phyloP scores from a whole-genome alignment of 768 basidiomycete species.

The Tremella mesenterica region DNA sequence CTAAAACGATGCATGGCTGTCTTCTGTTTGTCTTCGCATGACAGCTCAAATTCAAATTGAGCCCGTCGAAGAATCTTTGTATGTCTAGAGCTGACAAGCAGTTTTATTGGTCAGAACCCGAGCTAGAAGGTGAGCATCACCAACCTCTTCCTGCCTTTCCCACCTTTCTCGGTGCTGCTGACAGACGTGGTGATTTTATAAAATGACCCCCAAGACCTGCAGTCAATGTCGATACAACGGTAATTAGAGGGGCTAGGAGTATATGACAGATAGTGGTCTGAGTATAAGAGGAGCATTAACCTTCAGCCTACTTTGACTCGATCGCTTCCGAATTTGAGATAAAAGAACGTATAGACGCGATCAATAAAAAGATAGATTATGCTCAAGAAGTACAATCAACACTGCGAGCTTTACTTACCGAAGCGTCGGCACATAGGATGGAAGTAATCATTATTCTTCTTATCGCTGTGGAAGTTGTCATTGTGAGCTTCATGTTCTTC shows the following conservation, averaged over 20 bases:
- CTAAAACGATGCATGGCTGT: no score
- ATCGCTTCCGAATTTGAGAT: conserved; percentile 80
- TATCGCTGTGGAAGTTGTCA: conserved; percentile 89
- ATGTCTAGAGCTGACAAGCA: no score
- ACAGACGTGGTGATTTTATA: no score
- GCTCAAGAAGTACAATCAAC: conserved; percentile 70
- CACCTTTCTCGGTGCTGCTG: not conserved
- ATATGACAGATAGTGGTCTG: no score
- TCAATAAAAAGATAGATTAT: conserved; percentile 72
- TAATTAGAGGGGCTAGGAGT: no score
- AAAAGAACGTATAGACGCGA: conserved; percentile 63
- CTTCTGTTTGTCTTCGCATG: no score
- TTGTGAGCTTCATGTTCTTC: conserved; percentile 51
- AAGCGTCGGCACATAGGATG: conserved; percentile 84
- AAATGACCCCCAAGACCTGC: no score
- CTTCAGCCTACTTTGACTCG: conserved; percentile 67
- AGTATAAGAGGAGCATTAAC: no score
- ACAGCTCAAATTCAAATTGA: no score
- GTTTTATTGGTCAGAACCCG: conserved; percentile 91
- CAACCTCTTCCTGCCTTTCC: no score
- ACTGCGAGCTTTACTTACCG: conserved; percentile 76
- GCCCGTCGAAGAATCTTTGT: no score
- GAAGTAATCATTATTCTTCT: conserved; percentile 90
- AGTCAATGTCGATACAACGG: no score
- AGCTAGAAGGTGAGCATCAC: conserved; percentile 69